Evolutionary conservation across 805 yeast genomes (phyloP), one percentile per base, ranked within the genome.

Genomic region (Saturnispora gosingensis): DNA sequence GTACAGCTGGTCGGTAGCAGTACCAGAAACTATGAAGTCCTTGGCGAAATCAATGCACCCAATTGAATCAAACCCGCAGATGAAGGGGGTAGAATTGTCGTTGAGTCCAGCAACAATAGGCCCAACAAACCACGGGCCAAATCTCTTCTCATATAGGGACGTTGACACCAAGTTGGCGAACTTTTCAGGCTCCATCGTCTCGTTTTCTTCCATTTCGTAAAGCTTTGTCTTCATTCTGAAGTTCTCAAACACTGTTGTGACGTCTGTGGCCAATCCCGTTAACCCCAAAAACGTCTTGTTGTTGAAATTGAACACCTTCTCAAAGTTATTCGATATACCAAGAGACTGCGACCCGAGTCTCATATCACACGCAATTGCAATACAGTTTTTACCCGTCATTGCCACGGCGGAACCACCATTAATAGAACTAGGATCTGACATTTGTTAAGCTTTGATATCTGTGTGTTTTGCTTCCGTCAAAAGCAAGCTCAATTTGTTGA

Each of bases 361-460:
- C 64, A 93, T 74, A 71, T 93, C 99, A 61, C 93, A 84, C 3
- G 97, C 99, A 62, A 93, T 89, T 30, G 98, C 99, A 51, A 93
- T 90, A 75, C 99, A 93, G 60, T 89, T 97, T 66, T 95, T 90
- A 62, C 99, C 99, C 25, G 84, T 84, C 99, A 93, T 93, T 58
- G 99, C 99, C 34, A 95, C 95, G 49, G 96, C 96, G 57, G 96
- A 78, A 71, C 99, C 99, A 72, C 97, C 88, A 65, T 84, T 84
- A 59, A 83, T 76, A 43, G 88, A 81, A 67, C 87, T 81, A 63
- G 89, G 89, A 69, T 84, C 89, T 43, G 88, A 82, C 88, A 83
- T 81, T 16, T 32, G 13, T 38, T 22, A 13, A 10, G 32, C 13
- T 25, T 25, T 8, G 2, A 16, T 20, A 13, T 5, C 30, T 40